phyloP scores from a whole-genome alignment of 257 asterid genomes.

The Lantana camara region DNA sequence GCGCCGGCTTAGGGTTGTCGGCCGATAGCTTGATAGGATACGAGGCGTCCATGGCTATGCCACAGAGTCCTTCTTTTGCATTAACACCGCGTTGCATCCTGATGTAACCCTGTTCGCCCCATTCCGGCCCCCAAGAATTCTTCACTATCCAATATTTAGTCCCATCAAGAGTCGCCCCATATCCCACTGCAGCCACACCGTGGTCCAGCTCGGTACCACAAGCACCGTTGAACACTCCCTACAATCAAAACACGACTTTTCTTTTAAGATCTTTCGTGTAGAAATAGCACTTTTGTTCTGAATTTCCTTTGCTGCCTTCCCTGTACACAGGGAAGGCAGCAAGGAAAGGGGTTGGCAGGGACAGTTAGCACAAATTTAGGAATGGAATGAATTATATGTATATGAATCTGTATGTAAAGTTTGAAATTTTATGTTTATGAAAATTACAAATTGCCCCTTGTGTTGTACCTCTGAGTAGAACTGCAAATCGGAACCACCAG shows the following conservation, averaged over 20 bases:
- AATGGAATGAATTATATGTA: too few species aligned
- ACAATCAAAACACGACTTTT: constrained; percentile 7
- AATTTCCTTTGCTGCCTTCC: not conserved
- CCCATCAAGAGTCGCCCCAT: constrained; percentile 65
- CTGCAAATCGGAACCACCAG: constrained; percentile 66
- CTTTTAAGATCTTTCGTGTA: not conserved
- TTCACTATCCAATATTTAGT: constrained; percentile 77
- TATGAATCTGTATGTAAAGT: too few species aligned
- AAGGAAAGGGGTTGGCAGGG: too few species aligned
- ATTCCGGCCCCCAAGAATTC: constrained; percentile 69
- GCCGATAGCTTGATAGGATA: constrained; percentile 66
- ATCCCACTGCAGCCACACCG: constrained; percentile 74
- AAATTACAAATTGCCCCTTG: too few species aligned
- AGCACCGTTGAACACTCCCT: constrained; percentile 67
- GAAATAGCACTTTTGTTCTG: not conserved
- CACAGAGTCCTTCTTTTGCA: constrained; percentile 63
- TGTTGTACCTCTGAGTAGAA: constrained; percentile 76
- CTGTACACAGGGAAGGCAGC: too few species aligned
- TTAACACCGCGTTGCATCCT: constrained; percentile 54
- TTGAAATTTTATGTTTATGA: too few species aligned
- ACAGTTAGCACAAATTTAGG: too few species aligned
- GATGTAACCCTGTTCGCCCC: constrained; percentile 80
- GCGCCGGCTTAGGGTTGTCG: constrained; percentile 44
- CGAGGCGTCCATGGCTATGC: constrained; percentile 74
- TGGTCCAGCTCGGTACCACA: constrained; percentile 83